phyloP scores from a whole-genome alignment of 768 basidiomycete genomes.

The Suillus subalutaceus region DNA sequence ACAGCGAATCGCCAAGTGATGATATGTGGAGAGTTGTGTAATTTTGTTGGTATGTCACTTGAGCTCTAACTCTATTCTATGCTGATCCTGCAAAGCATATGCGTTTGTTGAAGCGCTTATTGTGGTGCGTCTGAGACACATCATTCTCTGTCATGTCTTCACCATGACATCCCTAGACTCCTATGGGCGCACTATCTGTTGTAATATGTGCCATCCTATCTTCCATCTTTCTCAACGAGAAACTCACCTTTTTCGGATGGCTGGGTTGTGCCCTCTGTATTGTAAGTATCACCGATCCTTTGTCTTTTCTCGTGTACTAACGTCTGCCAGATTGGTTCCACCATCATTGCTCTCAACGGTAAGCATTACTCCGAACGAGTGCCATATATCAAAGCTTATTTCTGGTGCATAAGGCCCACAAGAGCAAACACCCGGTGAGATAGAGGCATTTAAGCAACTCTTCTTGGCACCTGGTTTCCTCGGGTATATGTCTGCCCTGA shows the following conservation, averaged over 20 bases:
- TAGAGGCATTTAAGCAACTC: slow-evolving; percentile 70
- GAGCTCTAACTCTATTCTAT: slow-evolving; percentile 7
- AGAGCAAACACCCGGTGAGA: slow-evolving; percentile 71
- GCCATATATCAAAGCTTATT: not conserved
- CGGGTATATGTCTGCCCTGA: slow-evolving; percentile 64
- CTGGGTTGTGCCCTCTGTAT: slow-evolving; percentile 92
- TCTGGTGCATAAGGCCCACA: slow-evolving; percentile 53
- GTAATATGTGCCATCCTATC: slow-evolving; percentile 94
- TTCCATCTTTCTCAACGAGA: slow-evolving; percentile 92
- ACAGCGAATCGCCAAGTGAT: slow-evolving; percentile 57
- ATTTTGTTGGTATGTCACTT: slow-evolving; percentile 69
- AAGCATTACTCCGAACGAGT: slow-evolving; percentile 15
- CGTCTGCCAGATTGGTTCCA: slow-evolving; percentile 67
- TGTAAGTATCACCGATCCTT: slow-evolving; percentile 45
- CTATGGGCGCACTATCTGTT: slow-evolving; percentile 94
- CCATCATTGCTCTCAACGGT: slow-evolving; percentile 91
- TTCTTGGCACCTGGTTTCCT: slow-evolving; percentile 88
- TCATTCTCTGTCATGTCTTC: slow-evolving; percentile 6
- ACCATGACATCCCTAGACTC: slow-evolving; percentile 56
- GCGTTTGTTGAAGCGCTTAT: slow-evolving; percentile 92
- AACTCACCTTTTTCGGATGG: slow-evolving; percentile 95
- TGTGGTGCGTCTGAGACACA: slow-evolving; percentile 58
- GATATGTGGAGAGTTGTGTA: slow-evolving; percentile 89
- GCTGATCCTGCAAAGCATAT: slow-evolving; percentile 54
- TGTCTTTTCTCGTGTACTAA: slow-evolving; percentile 4